Evolutionary conservation across 371 early-diverging fungal genomes (phyloP), one percentile per base, ranked within the genome.

Genomic region (Lichtheimia corymbifera): DNA sequence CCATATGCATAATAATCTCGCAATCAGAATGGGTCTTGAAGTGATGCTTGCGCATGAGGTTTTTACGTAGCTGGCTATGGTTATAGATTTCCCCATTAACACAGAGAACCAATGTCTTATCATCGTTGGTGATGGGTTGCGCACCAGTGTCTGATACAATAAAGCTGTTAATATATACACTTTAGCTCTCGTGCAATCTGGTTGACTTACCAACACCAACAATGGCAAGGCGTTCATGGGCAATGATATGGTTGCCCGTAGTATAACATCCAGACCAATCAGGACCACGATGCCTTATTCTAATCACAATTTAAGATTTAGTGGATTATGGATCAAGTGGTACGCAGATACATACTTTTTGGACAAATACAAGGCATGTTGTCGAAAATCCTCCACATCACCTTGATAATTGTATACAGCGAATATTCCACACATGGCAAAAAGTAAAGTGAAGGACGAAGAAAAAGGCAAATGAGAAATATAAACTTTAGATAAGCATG

Each of bases 1-100:
- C 96, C 84, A 95, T 74, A 71, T 93, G 92, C 72, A 97, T 76
- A 59, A 97, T 95, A 58, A 96, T 88, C 77, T 97, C 97, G 82
- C 98, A 97, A 73, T 97, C 98, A 60, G 96, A 96, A 65, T 92
- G 90, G 55, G 97, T 96, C 83, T 92, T 87, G 85, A 96, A 97
- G 52, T 75, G 78, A 63, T 76, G 81, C 47, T 68, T 64, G 64
- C 69, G 66, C 82, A 91, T 84, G 30, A 97, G 87, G 25, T 84
- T 77, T 68, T 89, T 87, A 78, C 97, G 84, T 35, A 97, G 87
- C 27, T 85, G 79, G 69, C 89, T 87, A 81, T 97, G 95, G 90
- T 97, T 97, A 84, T 97, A 97, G 76, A 97, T 97, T 78, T 97
- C 98, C 55, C 97, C 97, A 80, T 97, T 97, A 68, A 96, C 97